These are phyloP conservation scores for Backusella tarrabulga DNA, from an alignment of 192 early-diverging fungal genomes.

Conservation along the genomic window DNA sequence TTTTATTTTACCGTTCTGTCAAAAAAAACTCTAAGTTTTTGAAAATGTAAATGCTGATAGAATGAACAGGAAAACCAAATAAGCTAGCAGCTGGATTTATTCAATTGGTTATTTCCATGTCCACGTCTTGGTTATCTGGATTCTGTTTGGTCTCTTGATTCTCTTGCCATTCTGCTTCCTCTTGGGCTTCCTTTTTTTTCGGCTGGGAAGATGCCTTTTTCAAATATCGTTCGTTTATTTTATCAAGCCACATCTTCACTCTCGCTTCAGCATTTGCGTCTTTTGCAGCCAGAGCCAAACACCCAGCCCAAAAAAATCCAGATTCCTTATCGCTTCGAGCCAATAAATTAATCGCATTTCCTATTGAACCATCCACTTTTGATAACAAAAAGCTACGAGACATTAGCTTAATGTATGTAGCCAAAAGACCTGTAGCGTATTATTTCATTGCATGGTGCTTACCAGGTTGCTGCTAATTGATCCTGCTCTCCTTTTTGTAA, in stretches of 20 bases:
- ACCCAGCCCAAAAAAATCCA: constrained; percentile 9
- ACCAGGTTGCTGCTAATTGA: constrained; percentile 32
- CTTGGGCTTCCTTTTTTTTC: background rate
- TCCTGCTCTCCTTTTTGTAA: constrained; percentile 26
- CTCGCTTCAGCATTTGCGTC: background rate
- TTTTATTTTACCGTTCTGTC: background rate
- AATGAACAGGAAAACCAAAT: background rate
- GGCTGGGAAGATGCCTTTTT: background rate
- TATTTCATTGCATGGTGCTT: background rate
- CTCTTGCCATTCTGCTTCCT: background rate
- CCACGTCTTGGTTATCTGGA: background rate
- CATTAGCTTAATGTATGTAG: background rate
- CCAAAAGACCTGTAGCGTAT: background rate
- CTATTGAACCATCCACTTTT: background rate
- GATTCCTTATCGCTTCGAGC: constrained; percentile 10
- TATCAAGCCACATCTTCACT: background rate
- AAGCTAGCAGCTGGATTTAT: background rate
- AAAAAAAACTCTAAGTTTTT: background rate
- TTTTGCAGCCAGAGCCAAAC: background rate
- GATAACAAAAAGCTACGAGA: constrained; percentile 4
- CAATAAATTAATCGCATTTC: constrained; percentile 5
- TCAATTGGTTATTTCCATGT: background rate
- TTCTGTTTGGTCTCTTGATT: background rate
- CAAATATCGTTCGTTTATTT: constrained; percentile 1
- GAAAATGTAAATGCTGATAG: background rate